A percentile compares a stretch with the other conserved stretches of the same genome.
Conservation (phyloP, 2,329 filamentous ascomycete genomes). For the Verticillium dahliae region DNA sequence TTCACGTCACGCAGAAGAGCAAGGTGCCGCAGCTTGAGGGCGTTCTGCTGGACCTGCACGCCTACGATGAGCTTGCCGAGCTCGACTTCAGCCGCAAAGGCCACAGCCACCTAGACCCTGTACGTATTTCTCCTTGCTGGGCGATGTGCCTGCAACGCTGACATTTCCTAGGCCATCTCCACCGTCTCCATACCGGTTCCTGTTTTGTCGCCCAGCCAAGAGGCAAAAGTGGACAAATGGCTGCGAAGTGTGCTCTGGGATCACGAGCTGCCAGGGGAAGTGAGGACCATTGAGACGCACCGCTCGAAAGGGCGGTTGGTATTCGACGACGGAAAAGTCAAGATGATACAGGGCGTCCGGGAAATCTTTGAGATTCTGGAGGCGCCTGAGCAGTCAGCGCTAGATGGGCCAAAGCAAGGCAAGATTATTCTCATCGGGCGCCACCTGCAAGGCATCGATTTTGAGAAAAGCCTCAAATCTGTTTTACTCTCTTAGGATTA, state of each 20-base stretch:
- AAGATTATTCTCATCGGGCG: constrained; percentile 62
- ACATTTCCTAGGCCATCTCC: constrained; percentile 61
- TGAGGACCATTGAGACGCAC: constrained; percentile 68
- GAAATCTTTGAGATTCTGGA: constrained; percentile 92
- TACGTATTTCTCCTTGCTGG: constrained; percentile 31
- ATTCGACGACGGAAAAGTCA: constrained; percentile 56
- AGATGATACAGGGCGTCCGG: constrained; percentile 84
- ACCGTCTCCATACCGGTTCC: constrained; percentile 70
- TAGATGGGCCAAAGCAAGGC: constrained; percentile 26
- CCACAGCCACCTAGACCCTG: constrained; percentile 85
- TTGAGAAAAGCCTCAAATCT: constrained; percentile 37
- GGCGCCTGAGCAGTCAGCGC: constrained; percentile 26
- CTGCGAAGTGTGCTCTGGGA: constrained; percentile 83
- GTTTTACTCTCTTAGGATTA: constrained; percentile 12
- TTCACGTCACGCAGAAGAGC: constrained; percentile 76
- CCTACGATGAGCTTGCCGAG: constrained; percentile 76
- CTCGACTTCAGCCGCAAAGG: constrained; percentile 69
- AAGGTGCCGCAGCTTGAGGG: constrained; percentile 78
- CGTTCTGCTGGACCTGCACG: constrained; percentile 81
- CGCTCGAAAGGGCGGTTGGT: constrained; percentile 76
- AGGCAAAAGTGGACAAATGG: constrained; percentile 70
- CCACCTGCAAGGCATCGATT: constrained; percentile 42
- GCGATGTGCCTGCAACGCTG: neutral
- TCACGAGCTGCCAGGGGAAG: constrained; percentile 45
- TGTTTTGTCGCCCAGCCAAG: constrained; percentile 45